Base-by-base conservation (phyloP, 164 flowering plant species). In the Magnolia officinalis region DNA sequence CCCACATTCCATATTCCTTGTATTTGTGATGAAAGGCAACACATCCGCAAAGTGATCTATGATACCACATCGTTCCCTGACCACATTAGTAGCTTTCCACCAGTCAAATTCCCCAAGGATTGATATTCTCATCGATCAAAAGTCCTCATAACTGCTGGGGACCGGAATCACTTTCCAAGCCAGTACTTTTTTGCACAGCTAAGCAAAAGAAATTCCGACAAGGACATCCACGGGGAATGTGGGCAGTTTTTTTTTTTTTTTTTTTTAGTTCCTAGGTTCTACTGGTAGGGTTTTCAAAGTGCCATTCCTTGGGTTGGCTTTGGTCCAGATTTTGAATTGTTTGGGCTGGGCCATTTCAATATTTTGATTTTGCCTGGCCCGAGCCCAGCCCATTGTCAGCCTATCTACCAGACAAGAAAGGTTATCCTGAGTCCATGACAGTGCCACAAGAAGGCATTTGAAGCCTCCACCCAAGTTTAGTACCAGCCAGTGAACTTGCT, bases 201-300 rank as follows among this genome's bases (percentile, higher is more conserved):
- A 3, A 16, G 16, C 8, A 72, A 11, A 63, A 29, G 45, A 68
- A 45, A 70, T 72, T 77, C 74, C 75, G 74, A 76, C 77, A 64
- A 31, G 59, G 59, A 74, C 74, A 61, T 75, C 80, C 74, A 78
- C 78, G 24, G 78, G 68, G 69, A 76, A 68, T n/a, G 61, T 64
- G 67, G 61, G 18, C 18, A 55, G 13, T 55, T 55, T 55, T 68
- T 37, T 37, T 37, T 37, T 31, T 37, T 37, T 2, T 37, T 37
- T 37, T 37, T 37, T 37, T 37, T 37, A 6, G 45, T 0, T 37
- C 6, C 45, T 37, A 37, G 45, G 45, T 5, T 37, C 45, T 37
- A 37, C 45, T 5, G 2, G 6, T 37, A 37, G 45, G 45, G 45
- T 5, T 37, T 3, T 37, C 45, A 37, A 37, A 37, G 45, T 3